Base-by-base conservation (phyloP, 192 early-diverging fungal species). In the Haplosporangium gracile region DNA sequence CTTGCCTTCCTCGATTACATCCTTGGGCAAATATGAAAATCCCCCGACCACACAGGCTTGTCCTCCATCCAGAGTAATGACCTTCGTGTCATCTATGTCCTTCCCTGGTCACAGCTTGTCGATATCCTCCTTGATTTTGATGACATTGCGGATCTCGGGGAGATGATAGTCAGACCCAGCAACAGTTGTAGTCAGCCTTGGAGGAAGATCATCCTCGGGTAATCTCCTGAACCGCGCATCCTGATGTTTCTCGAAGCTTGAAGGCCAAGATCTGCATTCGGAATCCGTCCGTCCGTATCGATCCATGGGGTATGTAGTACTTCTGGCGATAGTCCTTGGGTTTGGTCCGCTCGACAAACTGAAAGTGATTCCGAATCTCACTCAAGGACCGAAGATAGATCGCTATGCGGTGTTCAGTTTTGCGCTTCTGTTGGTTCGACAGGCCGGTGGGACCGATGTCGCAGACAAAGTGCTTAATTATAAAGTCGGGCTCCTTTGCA, bases 21-120 rank as follows among this genome's bases (percentile, higher is more conserved):
- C 65, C 10, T 75, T 57, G 9, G 72, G 63, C 53, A 80, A 34
- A 53, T 74, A 45, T 5, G 71, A 57, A 16, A 36, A 80, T 13
- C 63, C 65, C 5, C 79, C 79, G 29, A 80, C 63, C 18, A 74
- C 72, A 24, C 32, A 80, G 10, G 79, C 79, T 15, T 74, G 65
- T 3, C 72, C 78, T 24, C 57, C 79, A 74, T 80, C 79, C 20
- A 80, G 45, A 10, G 79, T 74, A 4, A 80, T 42, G 45, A 74
- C 69, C 79, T 75, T 74, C 60, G 75, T 74, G 7, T 42, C n/a
- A 18, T 24, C 5, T 15, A 53, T 34, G 36, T 72, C n/a, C 32
- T 42, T 68, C 42, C 55, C 65, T 24, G 72, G 79, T 72, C 65
- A 80, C 26, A 80, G 45, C 18, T 39, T 32, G 11, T 24, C 72